Conservation (phyloP, 2,329 filamentous ascomycete species). For the Epichloe hybrida region DNA sequence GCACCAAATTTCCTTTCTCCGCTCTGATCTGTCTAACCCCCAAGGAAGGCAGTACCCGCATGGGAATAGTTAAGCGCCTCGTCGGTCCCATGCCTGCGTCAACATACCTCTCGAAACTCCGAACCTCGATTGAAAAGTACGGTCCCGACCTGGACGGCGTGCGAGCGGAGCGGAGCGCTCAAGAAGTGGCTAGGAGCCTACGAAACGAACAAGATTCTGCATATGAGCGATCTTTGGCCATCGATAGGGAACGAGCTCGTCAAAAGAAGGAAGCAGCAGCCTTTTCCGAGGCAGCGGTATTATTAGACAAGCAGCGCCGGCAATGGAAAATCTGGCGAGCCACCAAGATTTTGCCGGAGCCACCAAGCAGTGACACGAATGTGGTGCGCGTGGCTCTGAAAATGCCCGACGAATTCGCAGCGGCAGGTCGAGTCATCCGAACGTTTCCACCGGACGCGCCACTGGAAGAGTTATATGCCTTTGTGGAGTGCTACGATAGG, state of each 20-base stretch:
- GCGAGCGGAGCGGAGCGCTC: conserved; percentile 63
- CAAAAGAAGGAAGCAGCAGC: conserved; percentile 64
- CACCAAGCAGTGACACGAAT: conserved; percentile 46
- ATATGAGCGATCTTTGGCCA: conserved; percentile 82
- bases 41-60: conserved; percentile 67
- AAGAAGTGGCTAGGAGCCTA: conserved; percentile 67
- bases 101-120: conserved; percentile 65
- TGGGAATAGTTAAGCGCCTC: conserved; percentile 77
- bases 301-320: conserved; percentile 29
- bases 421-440: conserved; percentile 62
- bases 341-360: conserved; percentile 53
- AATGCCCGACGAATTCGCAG: conserved; percentile 40
- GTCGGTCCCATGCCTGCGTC: conserved; percentile 55
- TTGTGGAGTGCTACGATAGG: conserved; percentile 79
- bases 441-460: conserved; percentile 56
- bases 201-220: conserved; percentile 84
- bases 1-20: conserved; percentile 86
- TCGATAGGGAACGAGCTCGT: conserved; percentile 72
- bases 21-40: conserved; percentile 80
- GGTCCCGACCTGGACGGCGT: conserved; percentile 61
- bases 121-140: conserved; percentile 60
- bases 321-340: conserved; percentile 78
- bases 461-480: conserved; percentile 86
- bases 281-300: conserved; percentile 48
- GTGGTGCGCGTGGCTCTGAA: conserved; percentile 58